Evolutionary conservation across 257 asterid genomes (phyloP).

Genomic region (Capsicum rhomboideum): DNA sequence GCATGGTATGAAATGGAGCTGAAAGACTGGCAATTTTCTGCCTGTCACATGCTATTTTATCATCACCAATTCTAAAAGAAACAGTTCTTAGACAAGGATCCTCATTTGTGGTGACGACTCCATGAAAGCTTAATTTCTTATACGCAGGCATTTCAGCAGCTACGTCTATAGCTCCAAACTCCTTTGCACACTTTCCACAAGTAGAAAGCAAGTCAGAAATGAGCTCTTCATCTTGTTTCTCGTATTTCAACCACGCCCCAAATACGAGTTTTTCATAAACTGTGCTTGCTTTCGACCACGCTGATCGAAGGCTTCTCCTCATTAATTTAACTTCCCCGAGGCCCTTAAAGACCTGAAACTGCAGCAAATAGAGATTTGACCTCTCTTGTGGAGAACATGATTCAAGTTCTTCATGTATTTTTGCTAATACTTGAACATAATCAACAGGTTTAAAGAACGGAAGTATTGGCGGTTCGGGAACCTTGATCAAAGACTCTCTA

Average conservation of each 20-base stretch:
- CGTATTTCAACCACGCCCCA: constrained; percentile 93
- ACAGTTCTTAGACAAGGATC: constrained; percentile 28
- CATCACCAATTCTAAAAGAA: constrained; percentile 58
- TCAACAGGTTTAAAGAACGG: constrained; percentile 87
- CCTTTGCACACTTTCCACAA: constrained; percentile 78
- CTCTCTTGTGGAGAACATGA: constrained; percentile 58
- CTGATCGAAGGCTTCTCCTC: constrained; percentile 90
- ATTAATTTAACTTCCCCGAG: constrained; percentile 82
- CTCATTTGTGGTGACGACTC: neutral
- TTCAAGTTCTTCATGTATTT: constrained; percentile 93
- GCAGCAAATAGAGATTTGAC: constrained; percentile 66
- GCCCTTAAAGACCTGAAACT: constrained; percentile 93
- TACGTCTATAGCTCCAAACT: constrained; percentile 60
- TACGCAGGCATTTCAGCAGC: constrained; percentile 56
- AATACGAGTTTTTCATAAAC: constrained; percentile 76
- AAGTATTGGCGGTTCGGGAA: constrained; percentile 79
- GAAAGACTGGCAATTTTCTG: constrained; percentile 70
- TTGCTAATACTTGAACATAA: constrained; percentile 86
- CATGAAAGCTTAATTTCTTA: constrained; percentile 13
- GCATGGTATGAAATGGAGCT: constrained; percentile 91
- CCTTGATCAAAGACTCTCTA: constrained; percentile 91
- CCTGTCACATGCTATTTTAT: constrained; percentile 70
- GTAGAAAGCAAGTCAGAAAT: constrained; percentile 64
- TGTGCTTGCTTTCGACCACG: constrained; percentile 67
- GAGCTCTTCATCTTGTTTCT: constrained; percentile 81